These are phyloP conservation scores for Withania somnifera DNA, from an alignment of 305 asterid genomes.

Conservation along the genomic window DNA sequence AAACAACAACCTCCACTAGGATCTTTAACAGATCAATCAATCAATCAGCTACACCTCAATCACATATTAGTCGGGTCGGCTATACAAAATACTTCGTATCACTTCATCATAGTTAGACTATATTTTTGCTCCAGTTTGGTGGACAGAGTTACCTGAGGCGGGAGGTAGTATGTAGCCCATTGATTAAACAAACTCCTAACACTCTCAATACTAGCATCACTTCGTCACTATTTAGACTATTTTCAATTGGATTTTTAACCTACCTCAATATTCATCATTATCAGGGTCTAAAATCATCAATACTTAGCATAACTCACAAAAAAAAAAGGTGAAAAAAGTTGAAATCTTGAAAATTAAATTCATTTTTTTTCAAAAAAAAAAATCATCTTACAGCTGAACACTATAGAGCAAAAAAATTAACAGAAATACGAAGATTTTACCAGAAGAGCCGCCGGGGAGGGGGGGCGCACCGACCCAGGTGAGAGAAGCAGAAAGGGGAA, in stretches of 20 bases:
- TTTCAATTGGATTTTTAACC: neutral
- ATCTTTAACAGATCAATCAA: neutral
- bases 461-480: neutral
- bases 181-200: no score
- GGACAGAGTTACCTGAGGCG: no score
- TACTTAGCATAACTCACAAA: neutral
- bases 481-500: neutral
- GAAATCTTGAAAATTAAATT: neutral
- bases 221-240: no score
- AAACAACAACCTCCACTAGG: neutral
- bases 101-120: neutral
- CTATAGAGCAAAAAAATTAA: neutral
- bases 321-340: neutral
- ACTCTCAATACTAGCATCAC: no score
- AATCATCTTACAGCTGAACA: neutral
- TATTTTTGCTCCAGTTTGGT: no score
- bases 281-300: neutral
- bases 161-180: no score
- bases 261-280: neutral
- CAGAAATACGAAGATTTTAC: neutral
- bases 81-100: neutral
- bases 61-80: neutral
- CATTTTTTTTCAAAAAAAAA: neutral
- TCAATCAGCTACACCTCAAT: neutral
- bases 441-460: neutral